phyloP scores from a whole-genome alignment of 345 rosid genomes.

The Sisymbrium altissimum region DNA sequence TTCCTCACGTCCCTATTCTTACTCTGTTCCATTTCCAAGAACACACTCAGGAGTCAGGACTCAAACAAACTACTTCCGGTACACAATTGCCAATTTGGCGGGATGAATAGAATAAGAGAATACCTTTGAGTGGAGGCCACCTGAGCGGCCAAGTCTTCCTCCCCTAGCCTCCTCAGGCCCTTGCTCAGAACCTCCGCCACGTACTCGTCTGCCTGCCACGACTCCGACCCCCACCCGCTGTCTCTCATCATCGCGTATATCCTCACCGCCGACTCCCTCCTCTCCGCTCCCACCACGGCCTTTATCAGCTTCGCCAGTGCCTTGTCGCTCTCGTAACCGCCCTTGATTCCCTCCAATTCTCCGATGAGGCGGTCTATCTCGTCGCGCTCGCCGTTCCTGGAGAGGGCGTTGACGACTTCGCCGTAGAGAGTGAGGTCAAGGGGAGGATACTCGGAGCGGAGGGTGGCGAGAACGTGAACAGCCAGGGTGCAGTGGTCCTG shows the following conservation, averaged over 20 bases:
- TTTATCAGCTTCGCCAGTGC: slow-evolving; percentile 49
- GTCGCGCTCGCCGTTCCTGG: slow-evolving; percentile 43
- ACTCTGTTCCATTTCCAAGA: slow-evolving; percentile 22
- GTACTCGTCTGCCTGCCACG: slow-evolving; percentile 61
- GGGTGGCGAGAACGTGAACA: slow-evolving; percentile 60
- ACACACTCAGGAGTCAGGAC: too few species aligned
- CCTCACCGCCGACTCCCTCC: slow-evolving; percentile 70
- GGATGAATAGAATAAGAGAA: not conserved
- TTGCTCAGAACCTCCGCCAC: slow-evolving; percentile 50
- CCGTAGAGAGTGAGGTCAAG: slow-evolving; percentile 54
- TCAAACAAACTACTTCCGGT: slow-evolving; percentile 34
- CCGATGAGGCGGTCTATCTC: slow-evolving; percentile 58
- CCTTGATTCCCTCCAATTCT: slow-evolving; percentile 43
- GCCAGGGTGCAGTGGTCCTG: slow-evolving; percentile 71
- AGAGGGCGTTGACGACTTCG: slow-evolving; percentile 54
- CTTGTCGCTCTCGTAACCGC: slow-evolving; percentile 44
- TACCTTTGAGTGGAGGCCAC: slow-evolving; percentile 28
- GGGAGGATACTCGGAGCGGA: slow-evolving; percentile 59
- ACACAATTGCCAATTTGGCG: not conserved
- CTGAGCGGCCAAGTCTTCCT: slow-evolving; percentile 49
- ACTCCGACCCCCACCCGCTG: slow-evolving; percentile 54
- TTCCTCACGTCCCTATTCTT: not conserved
- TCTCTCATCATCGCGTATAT: slow-evolving; percentile 61
- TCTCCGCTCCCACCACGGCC: slow-evolving; percentile 55
- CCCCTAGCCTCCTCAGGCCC: slow-evolving; percentile 67